Conservation (phyloP, 495 filamentous ascomycete species). For the Clohesyomyces aquaticus region DNA sequence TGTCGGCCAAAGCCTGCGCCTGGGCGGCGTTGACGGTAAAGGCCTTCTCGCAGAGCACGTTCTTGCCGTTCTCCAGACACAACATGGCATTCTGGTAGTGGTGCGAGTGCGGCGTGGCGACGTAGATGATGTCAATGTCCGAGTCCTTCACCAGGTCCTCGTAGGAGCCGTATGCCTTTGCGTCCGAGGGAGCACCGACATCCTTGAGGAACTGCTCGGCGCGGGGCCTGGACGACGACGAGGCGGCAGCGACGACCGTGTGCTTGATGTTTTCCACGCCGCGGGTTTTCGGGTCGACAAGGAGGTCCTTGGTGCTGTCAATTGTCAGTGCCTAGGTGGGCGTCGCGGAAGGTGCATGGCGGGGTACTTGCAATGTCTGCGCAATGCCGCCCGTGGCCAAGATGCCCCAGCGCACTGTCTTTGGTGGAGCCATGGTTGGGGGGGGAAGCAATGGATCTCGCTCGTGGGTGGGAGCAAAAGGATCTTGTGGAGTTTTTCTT, state of each 20-base stretch:
- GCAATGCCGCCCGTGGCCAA: conserved; percentile 50
- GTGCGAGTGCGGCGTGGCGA: conserved; percentile 94
- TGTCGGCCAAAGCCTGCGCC: conserved; percentile 71
- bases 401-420: conserved; percentile 75
- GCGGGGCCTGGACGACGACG: conserved; percentile 70
- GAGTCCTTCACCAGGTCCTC: conserved; percentile 76
- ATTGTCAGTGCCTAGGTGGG: neutral
- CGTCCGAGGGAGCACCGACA: conserved; percentile 63
- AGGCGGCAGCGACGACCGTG: conserved; percentile 79
- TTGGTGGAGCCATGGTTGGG: conserved; percentile 42
- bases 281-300: conserved; percentile 74
- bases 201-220: conserved; percentile 74
- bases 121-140: conserved; percentile 85
- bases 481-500: no score
- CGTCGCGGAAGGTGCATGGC: neutral
- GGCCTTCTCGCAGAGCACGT: conserved; percentile 92
- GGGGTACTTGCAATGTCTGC: conserved; percentile 25
- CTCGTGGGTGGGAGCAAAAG: no score
- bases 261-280: conserved; percentile 76
- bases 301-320: conserved; percentile 70
- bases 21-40: conserved; percentile 90
- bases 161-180: conserved; percentile 83
- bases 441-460: no score
- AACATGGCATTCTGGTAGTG: conserved; percentile 94
- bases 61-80: conserved; percentile 78